phyloP scores from a whole-genome alignment of 1,284 basidiomycete species.

The Puccinia triticina region DNA sequence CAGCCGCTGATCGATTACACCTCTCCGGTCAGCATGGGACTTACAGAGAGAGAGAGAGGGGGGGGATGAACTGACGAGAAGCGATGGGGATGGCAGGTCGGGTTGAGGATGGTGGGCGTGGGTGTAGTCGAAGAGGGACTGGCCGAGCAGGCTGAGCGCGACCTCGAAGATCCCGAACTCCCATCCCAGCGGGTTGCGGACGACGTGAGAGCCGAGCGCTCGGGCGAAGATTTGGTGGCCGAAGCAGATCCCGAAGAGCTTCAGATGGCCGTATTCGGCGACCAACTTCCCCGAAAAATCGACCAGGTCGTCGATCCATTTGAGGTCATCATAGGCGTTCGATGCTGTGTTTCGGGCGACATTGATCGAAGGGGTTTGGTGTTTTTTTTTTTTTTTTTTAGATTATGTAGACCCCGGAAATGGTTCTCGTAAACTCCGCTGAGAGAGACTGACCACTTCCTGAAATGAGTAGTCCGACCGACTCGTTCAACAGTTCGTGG shows the following conservation, averaged over 20 bases:
- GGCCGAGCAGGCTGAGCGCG: not conserved
- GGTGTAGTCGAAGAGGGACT: not conserved
- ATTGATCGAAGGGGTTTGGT: no score
- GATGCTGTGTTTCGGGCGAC: slow-evolving; percentile 4
- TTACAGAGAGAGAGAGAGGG: not conserved
- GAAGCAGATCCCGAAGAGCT: slow-evolving; percentile 41
- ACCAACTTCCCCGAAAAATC: not conserved
- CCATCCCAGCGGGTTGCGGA: slow-evolving; percentile 22
- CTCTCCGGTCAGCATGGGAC: not conserved
- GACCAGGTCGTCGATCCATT: slow-evolving; percentile 29
- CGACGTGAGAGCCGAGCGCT: slow-evolving; percentile 21
- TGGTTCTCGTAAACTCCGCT: no score
- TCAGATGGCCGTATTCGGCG: not conserved
- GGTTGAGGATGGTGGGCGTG: not conserved
- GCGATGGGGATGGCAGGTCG: not conserved
- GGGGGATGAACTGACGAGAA: not conserved
- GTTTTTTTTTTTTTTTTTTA: no score
- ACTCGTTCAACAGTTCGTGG: not conserved
- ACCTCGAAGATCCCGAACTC: slow-evolving; percentile 30
- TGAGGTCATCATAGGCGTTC: slow-evolving; percentile 26
- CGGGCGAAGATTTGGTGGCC: slow-evolving; percentile 38
- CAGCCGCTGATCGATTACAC: not conserved
- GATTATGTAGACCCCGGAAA: no score
- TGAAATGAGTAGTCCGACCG: slow-evolving; percentile 15
- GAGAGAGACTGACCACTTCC: slow-evolving; percentile 33